Evolutionary conservation across 2,329 filamentous ascomycete genomes (phyloP).

Genomic region (Xylaria sp.): DNA sequence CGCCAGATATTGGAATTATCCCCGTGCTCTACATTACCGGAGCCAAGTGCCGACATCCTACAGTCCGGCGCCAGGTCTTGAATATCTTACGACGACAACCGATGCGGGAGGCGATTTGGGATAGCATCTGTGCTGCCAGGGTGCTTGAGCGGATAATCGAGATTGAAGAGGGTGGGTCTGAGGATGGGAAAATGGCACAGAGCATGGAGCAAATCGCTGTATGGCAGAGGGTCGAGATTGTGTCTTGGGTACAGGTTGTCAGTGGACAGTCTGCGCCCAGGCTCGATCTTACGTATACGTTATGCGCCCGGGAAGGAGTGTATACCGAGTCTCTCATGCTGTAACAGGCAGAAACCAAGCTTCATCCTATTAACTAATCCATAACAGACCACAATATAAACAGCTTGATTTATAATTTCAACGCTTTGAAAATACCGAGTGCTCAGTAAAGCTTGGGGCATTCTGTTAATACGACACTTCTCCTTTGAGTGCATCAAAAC

Average conservation of each 20-base stretch:
- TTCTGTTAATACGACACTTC: too few species aligned
- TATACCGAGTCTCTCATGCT: conserved; percentile 43
- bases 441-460: too few species aligned
- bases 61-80: conserved; percentile 49
- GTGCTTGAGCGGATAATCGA: conserved; percentile 51
- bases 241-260: conserved; percentile 44
- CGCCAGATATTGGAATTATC: conserved; percentile 50
- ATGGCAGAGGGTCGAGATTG: conserved; percentile 48
- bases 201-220: conserved; percentile 46
- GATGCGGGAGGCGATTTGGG: conserved; percentile 51
- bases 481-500: too few species aligned
- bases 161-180: conserved; percentile 49
- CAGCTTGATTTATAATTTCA: too few species aligned
- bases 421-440: too few species aligned
- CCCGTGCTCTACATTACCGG: conserved; percentile 52
- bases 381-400: too few species aligned
- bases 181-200: conserved; percentile 28
- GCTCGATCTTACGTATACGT: conserved; percentile 50
- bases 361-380: not conserved
- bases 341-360: conserved; percentile 9
- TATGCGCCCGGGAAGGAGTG: conserved; percentile 44
- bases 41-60: conserved; percentile 52
- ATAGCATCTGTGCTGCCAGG: conserved; percentile 48
- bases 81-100: conserved; percentile 42
- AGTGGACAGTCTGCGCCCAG: conserved; percentile 37